Evolutionary conservation across 2,329 filamentous ascomycete species (phyloP).

Genomic region (Ophiosphaerella herpotricha): DNA sequence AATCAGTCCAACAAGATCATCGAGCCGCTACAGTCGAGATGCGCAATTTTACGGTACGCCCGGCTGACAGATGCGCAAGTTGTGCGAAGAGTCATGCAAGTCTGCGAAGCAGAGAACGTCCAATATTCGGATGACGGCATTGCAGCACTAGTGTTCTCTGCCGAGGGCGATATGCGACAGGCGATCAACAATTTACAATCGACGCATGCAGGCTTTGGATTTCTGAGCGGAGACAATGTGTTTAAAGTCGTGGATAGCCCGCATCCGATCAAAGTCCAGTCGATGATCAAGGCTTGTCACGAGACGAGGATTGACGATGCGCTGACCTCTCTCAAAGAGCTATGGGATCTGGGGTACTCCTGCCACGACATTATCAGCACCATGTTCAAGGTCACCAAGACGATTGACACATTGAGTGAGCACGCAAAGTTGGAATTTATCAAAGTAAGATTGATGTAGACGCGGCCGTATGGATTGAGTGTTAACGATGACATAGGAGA

Average conservation of each 20-base stretch:
- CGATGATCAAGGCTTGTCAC: constrained; percentile 96
- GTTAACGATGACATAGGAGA: constrained; percentile 60
- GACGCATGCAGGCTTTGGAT: constrained; percentile 89
- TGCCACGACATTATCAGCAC: constrained; percentile 98
- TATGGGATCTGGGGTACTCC: constrained; percentile 96
- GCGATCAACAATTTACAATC: constrained; percentile 98
- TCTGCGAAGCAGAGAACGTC: constrained; percentile 90
- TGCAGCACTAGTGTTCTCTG: constrained; percentile 94
- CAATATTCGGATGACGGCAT: constrained; percentile 91
- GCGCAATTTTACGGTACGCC: constrained; percentile 92
- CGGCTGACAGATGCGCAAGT: constrained; percentile 91
- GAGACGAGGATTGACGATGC: constrained; percentile 89
- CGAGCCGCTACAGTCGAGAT: constrained; percentile 95
- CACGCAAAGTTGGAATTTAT: constrained; percentile 97
- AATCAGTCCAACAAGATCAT: constrained; percentile 99
- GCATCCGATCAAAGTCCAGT: constrained; percentile 97
- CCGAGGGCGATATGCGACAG: constrained; percentile 98
- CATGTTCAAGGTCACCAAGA: constrained; percentile 99
- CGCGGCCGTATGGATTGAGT: neutral
- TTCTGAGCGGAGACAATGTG: constrained; percentile 97
- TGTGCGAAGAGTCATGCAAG: constrained; percentile 86
- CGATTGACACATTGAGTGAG: constrained; percentile 87
- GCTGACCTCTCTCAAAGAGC: constrained; percentile 81
- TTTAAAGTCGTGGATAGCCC: constrained; percentile 97
- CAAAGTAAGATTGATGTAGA: constrained; percentile 52